Conservation (phyloP, 768 basidiomycete species). For the Lepiota subincarnata region DNA sequence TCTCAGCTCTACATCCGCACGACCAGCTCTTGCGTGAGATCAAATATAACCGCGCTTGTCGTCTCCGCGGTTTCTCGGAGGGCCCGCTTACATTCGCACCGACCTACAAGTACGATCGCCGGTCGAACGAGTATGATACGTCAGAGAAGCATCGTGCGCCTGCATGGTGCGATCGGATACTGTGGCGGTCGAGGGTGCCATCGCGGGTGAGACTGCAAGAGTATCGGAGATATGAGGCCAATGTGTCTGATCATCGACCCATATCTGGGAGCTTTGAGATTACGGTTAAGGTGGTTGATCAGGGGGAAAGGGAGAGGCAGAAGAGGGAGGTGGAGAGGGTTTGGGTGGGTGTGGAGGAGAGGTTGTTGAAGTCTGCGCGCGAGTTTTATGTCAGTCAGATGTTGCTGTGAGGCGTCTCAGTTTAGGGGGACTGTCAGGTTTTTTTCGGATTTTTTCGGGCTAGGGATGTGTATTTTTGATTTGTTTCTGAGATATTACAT, state of each 20-base stretch:
- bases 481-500: background rate
- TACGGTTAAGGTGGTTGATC: conserved; percentile 67
- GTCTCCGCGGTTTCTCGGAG: conserved; percentile 79
- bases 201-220: conserved; percentile 59
- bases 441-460: background rate
- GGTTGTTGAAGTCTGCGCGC: conserved; percentile 33
- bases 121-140: conserved; percentile 75
- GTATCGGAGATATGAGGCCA: conserved; percentile 81
- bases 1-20: conserved; percentile 58
- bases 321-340: conserved; percentile 50
- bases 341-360: conserved; percentile 49
- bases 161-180: conserved; percentile 95
- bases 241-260: conserved; percentile 88
- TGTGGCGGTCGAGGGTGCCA: conserved; percentile 64
- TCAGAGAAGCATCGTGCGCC: conserved; percentile 87
- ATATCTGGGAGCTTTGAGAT: conserved; percentile 77
- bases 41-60: conserved; percentile 81
- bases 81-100: conserved; percentile 80
- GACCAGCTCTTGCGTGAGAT: conserved; percentile 93
- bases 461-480: background rate
- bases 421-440: background rate
- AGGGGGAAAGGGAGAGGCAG: conserved; percentile 51
- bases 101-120: conserved; percentile 93
- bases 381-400: conserved; percentile 38
- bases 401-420: conserved; percentile 21